A percentile compares a stretch with the other conserved stretches of the same genome.
Evolutionary conservation across 148 eudicot species (phyloP).

Genomic region (Camellia lanceoleosa): DNA sequence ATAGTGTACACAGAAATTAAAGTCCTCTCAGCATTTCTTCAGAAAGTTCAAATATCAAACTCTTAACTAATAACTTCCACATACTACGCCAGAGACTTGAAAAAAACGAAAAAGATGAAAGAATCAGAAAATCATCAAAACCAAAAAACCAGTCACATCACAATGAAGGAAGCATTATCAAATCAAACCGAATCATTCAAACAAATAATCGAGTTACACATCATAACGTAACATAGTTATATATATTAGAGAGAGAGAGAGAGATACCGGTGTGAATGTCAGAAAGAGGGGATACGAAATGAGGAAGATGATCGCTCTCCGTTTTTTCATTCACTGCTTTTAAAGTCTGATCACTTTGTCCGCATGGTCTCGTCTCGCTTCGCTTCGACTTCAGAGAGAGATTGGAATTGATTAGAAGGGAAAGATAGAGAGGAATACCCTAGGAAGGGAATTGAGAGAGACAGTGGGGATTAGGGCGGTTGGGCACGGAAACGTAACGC

Average conservation of each 20-base stretch:
- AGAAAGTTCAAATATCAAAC: not conserved
- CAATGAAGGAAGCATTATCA: not conserved
- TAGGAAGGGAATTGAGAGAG: not conserved
- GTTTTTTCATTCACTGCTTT: too few relatives aligned
- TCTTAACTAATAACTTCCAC: not conserved
- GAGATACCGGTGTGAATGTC: not conserved
- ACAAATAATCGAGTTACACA: not conserved
- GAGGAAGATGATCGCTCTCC: too few relatives aligned
- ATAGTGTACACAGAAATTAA: not conserved
- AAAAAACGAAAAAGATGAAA: not conserved
- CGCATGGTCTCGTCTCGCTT: not conserved
- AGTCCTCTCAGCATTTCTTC: not conserved
- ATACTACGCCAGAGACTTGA: not conserved
- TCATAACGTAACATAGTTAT: too few relatives aligned
- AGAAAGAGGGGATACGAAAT: not conserved
- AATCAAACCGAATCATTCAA: not conserved
- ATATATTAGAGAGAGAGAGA: not conserved
- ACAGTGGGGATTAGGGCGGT: too few relatives aligned
- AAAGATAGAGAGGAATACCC: not conserved
- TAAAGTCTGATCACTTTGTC: not conserved
- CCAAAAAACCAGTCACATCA: not conserved
- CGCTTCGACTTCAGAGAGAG: conserved; percentile 21
- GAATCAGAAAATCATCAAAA: not conserved
- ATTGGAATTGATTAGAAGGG: not conserved
- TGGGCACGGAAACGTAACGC: too few relatives aligned